These are phyloP conservation scores for Physaria fendleri DNA, from an alignment of 345 rosid species.

Conservation along the genomic window DNA sequence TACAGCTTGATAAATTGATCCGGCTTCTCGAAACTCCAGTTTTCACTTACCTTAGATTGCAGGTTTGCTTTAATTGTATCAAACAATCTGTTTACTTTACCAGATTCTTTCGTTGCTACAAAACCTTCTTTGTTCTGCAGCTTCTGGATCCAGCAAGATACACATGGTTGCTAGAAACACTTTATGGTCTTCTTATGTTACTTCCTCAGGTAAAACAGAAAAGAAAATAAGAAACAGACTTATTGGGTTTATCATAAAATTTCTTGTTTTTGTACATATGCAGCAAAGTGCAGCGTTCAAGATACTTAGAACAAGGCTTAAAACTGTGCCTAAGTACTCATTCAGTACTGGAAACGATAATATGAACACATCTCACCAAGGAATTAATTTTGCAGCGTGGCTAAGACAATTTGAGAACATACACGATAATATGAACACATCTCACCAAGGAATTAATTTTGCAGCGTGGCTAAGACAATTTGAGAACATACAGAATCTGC, in stretches of 20 bases:
- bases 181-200: conserved; percentile 94
- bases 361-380: too few relatives aligned
- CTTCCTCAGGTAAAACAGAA: conserved; percentile 81
- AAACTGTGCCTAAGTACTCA: conserved; percentile 77
- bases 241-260: neutral
- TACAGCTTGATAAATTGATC: conserved; percentile 96
- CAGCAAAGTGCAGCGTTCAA: conserved; percentile 98
- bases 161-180: conserved; percentile 76
- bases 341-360: conserved; percentile 55
- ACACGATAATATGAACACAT: conserved; percentile 44
- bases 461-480: conserved; percentile 66
- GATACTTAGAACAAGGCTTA: conserved; percentile 76
- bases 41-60: conserved; percentile 96
- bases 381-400: too few relatives aligned
- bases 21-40: conserved; percentile 94
- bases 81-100: neutral
- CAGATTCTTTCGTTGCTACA: neutral
- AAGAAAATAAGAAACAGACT: neutral
- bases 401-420: too few relatives aligned
- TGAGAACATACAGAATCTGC: conserved; percentile 77
- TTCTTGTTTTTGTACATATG: conserved; percentile 5
- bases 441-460: conserved; percentile 75
- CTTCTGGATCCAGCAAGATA: conserved; percentile 95
- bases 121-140: conserved; percentile 34
- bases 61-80: conserved; percentile 46